phyloP scores from a whole-genome alignment of 2,329 filamentous ascomycete genomes.

The Fusarium denticulatum region DNA sequence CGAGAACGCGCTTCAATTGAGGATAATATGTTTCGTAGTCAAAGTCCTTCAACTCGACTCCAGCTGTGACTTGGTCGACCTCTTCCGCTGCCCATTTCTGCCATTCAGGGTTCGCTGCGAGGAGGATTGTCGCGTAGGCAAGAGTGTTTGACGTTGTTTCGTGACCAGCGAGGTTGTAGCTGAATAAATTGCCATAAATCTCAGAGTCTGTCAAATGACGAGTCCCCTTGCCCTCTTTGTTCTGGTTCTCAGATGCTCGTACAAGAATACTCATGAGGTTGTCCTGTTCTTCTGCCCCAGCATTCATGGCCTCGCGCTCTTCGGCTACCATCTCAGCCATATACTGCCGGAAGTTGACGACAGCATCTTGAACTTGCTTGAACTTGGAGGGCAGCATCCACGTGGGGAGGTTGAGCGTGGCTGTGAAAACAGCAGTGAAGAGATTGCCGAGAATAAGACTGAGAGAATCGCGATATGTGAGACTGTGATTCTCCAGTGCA shows the following conservation, averaged over 20 bases:
- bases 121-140: constrained; percentile 53
- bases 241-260: constrained; percentile 28
- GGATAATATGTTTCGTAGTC: constrained; percentile 36
- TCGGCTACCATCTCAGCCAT: constrained; percentile 33
- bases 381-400: constrained; percentile 31
- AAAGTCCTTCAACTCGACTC: constrained; percentile 14
- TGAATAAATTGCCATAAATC: constrained; percentile 60
- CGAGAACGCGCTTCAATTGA: constrained; percentile 31
- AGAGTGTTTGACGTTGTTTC: constrained; percentile 61
- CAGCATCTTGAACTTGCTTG: constrained; percentile 26
- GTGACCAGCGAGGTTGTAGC: constrained; percentile 61
- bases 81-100: constrained; percentile 59
- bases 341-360: constrained; percentile 31
- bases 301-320: constrained; percentile 22
- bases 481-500: constrained; percentile 17
- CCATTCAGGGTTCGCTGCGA: constrained; percentile 55
- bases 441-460: constrained; percentile 28
- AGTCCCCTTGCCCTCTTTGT: constrained; percentile 11
- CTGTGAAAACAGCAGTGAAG: constrained; percentile 30
- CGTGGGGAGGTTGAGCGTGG: constrained; percentile 17
- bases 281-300: constrained; percentile 11
- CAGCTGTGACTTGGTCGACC: constrained; percentile 23
- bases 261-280: constrained; percentile 38
- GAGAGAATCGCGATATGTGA: constrained; percentile 29
- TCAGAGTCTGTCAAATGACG: constrained; percentile 51